Conservation (phyloP, 306 rosid genomes). For the Trifolium subterraneum region DNA sequence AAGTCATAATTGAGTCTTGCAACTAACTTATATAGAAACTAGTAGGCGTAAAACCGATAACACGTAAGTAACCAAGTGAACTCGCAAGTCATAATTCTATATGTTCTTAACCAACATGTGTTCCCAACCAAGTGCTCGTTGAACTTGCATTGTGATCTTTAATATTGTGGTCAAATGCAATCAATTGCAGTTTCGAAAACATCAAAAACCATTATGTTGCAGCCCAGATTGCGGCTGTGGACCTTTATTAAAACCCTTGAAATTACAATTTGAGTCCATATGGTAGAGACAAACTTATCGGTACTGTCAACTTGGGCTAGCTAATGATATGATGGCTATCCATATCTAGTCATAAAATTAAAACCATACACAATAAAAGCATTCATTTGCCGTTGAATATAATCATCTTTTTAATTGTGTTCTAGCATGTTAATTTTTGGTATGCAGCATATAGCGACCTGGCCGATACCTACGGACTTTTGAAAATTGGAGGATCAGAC, state of each 20-base stretch:
- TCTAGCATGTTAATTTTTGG: slow-evolving; percentile 29
- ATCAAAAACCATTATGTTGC: not conserved
- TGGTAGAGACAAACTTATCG: not conserved
- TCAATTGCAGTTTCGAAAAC: not conserved
- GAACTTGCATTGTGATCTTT: not conserved
- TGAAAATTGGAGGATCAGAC: slow-evolving; percentile 97
- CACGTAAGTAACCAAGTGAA: not conserved
- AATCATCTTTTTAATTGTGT: not conserved
- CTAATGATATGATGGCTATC: not conserved
- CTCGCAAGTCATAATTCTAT: not conserved
- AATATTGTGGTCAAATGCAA: not conserved
- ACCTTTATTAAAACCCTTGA: too few relatives aligned
- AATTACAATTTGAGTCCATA: not conserved
- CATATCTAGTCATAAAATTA: not conserved
- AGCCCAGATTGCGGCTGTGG: too few relatives aligned
- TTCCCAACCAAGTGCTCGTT: too few relatives aligned
- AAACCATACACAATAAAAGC: not conserved
- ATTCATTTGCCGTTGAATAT: too few relatives aligned
- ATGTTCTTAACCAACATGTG: too few relatives aligned
- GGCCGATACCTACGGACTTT: slow-evolving; percentile 74
- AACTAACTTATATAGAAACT: not conserved
- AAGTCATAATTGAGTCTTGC: not conserved
- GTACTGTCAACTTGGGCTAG: not conserved
- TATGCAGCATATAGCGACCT: slow-evolving; percentile 80
- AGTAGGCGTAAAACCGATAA: not conserved